Percentiles rank a stretch among this genome's conserved stretches.
phyloP scores from a whole-genome alignment of 2,329 filamentous ascomycete species.

The Sphaceloma murrayae region DNA sequence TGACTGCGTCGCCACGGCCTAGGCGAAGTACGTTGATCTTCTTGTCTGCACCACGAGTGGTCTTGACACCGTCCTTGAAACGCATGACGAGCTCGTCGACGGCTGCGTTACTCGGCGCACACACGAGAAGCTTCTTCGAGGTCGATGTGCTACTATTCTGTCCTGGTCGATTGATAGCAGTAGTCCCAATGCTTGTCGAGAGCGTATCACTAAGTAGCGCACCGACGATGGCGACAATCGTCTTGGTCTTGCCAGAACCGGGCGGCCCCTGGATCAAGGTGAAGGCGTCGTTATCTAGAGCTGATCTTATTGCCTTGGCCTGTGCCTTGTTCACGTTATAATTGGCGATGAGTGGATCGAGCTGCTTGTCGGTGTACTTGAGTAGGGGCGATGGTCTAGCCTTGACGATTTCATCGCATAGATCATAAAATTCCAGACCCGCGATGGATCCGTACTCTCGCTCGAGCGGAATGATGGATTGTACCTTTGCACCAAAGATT shows the following conservation, averaged over 20 bases:
- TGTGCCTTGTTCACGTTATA: conserved; percentile 84
- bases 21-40: conserved; percentile 82
- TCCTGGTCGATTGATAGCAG: conserved; percentile 27
- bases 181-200: conserved; percentile 30
- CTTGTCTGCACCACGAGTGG: conserved; percentile 58
- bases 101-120: conserved; percentile 95
- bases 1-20: conserved; percentile 86
- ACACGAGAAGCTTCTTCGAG: conserved; percentile 83
- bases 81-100: conserved; percentile 93
- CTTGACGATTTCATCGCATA: conserved; percentile 82
- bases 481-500: conserved; percentile 70
- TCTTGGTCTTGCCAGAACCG: conserved; percentile 97
- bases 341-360: conserved; percentile 59
- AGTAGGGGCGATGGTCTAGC: conserved; percentile 85
- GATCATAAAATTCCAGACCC: conserved; percentile 87
- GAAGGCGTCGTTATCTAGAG: conserved; percentile 91
- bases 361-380: conserved; percentile 63
- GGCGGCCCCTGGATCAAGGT: conserved; percentile 93
- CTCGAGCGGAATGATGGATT: conserved; percentile 88
- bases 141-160: conserved; percentile 25
- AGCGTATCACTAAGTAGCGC: conserved; percentile 60
- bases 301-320: conserved; percentile 82
- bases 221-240: conserved; percentile 91
- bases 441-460: conserved; percentile 88
- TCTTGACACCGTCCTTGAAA: conserved; percentile 78